Evolutionary conservation across 2,329 filamentous ascomycete genomes (phyloP).

Genomic region (Xylaria sp.): DNA sequence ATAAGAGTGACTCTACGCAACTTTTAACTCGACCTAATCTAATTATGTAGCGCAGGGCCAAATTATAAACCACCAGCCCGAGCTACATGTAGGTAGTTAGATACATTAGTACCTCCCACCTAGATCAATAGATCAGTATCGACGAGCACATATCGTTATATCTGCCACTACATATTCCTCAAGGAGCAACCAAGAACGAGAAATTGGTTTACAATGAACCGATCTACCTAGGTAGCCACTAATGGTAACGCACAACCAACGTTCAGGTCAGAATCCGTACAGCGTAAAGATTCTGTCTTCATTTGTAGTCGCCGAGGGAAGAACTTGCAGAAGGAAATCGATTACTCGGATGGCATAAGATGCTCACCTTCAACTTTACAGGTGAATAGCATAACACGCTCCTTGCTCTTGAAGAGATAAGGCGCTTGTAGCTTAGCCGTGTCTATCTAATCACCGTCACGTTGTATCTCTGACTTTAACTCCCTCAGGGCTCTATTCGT

Average conservation of each 20-base stretch:
- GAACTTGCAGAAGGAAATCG: neutral
- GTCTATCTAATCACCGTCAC: too few relatives aligned
- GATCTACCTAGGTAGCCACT: neutral
- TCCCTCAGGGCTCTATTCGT: neutral
- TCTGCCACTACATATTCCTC: too few relatives aligned
- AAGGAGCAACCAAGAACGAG: constrained; percentile 4
- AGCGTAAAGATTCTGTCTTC: neutral
- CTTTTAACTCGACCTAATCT: too few relatives aligned
- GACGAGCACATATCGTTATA: too few relatives aligned
- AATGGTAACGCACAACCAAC: neutral
- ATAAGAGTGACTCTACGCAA: too few relatives aligned
- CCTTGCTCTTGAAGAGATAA: neutral
- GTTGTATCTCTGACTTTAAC: neutral
- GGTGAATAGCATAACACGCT: neutral
- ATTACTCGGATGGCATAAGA: neutral
- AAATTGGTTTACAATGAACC: neutral
- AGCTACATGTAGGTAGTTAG: too few relatives aligned
- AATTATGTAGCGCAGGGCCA: too few relatives aligned
- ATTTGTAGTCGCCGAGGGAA: neutral
- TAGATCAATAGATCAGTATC: neutral
- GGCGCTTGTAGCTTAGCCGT: neutral
- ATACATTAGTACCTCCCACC: too few relatives aligned
- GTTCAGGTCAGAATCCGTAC: neutral
- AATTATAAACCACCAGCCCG: too few relatives aligned
- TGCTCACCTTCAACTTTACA: too few relatives aligned